Conservation (phyloP, 75 land plant genomes). For the Pinus albicaulis region DNA sequence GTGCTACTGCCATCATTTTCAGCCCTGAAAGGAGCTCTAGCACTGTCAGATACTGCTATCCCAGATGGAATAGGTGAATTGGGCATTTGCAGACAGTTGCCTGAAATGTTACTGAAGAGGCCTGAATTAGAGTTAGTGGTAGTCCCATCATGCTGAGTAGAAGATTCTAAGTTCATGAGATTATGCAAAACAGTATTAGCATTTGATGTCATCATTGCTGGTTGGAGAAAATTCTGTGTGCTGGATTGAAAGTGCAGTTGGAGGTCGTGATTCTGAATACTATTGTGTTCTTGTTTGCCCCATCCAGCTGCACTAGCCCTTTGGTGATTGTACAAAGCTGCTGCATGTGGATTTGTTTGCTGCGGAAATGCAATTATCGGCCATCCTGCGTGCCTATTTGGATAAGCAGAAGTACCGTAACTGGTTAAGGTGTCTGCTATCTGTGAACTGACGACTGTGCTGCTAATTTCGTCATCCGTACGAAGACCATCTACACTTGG, state of each 20-base stretch:
- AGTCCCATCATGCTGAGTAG: conserved; percentile 1
- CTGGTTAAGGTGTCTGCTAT: conserved; percentile 6
- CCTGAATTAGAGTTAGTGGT: not conserved
- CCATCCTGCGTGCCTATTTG: conserved; percentile 7
- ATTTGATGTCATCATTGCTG: conserved; percentile 3
- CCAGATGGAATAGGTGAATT: conserved; percentile 9
- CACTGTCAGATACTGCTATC: conserved; percentile 1
- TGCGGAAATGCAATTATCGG: conserved; percentile 10
- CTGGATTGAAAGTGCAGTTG: conserved; percentile 8
- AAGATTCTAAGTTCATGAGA: conserved; percentile 5
- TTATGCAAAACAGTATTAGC: conserved; percentile 6
- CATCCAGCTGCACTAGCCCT: conserved; percentile 2
- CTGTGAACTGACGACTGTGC: not conserved
- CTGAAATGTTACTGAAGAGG: not conserved
- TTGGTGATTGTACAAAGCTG: not conserved
- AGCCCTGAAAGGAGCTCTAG: conserved; percentile 3
- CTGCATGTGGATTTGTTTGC: not conserved
- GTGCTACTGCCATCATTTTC: not conserved
- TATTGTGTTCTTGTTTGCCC: conserved; percentile 3
- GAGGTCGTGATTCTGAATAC: conserved; percentile 1
- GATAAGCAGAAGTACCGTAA: not conserved
- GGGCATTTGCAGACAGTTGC: not conserved
- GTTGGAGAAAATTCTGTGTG: conserved; percentile 8
- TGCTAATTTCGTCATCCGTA: conserved; percentile 1
- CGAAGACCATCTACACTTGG: conserved; percentile 7